Base-by-base conservation (phyloP, 495 filamentous ascomycete genomes). In the Cenococcum geophilum region DNA sequence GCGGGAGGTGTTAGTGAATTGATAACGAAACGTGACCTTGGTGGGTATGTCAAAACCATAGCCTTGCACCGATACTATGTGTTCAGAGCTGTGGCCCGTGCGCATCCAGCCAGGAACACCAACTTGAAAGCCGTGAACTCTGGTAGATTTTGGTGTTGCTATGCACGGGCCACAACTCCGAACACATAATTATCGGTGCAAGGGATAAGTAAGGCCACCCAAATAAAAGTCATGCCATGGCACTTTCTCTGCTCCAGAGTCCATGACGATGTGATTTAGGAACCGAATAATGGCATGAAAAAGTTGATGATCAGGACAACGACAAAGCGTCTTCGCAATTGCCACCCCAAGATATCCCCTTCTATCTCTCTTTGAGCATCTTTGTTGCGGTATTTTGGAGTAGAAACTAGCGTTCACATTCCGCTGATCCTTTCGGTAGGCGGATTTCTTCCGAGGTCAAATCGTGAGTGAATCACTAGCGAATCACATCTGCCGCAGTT, bases 401-500 rank as follows among this genome's bases (percentile, higher is more conserved):
- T 14, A 16, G 4, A 45, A 45, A 52, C 20, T n/a, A 9, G 18
- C 49, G 49, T 25, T 25, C 49, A 25, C 49, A 32, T 52, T 52
- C 49, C 49, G 49, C 49, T 32, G 49, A 23, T 27, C 49, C 49
- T 52, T 32, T 32, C 27, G 27, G 27, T 18, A 45, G 11, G 40
- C 40, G 40, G 40, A 14, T 45, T 52, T 32, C 25, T 52, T 32
- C 49, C 49, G 49, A 52, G 49, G 49, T 52, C 21, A 52, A 16
- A 23, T 23, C 5, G 18, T 6, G 25, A 18, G 23, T 59, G 59
- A 67, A 67, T 67, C 64, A 66, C 47, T 23, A 11, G 23, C 64
- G 59, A 67, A 67, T 67, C 64, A 66, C 47, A 27, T 21, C 9
- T 18, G 35, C 42, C 25, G 48, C 22, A 48, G 48, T 65, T 42